These are phyloP conservation scores for Tylopilus vinaceipallidus DNA, from an alignment of 768 basidiomycete genomes.

Conservation along the genomic window DNA sequence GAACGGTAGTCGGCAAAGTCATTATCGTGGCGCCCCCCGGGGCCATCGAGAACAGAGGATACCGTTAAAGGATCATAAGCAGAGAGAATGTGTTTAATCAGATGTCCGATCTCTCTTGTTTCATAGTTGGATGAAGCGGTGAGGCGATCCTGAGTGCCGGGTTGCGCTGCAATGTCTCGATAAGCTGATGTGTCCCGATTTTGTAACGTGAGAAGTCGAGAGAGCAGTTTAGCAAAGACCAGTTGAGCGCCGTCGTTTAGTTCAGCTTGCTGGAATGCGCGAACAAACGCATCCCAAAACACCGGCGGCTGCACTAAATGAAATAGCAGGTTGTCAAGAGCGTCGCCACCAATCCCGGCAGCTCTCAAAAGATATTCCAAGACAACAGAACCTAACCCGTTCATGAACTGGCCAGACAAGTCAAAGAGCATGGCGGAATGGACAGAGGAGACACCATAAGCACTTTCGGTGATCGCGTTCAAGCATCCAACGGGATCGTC, in stretches of 20 bases:
- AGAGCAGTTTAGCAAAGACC: slow-evolving; percentile 47
- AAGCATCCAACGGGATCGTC: slow-evolving; percentile 39
- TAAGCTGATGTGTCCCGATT: slow-evolving; percentile 35
- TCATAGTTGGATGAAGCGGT: slow-evolving; percentile 23
- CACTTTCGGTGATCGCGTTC: slow-evolving; percentile 34
- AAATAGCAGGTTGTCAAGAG: slow-evolving; percentile 39
- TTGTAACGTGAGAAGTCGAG: slow-evolving; percentile 43
- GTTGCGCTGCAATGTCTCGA: slow-evolving; percentile 35
- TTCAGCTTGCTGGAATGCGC: slow-evolving; percentile 31
- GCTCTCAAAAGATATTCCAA: slow-evolving; percentile 41
- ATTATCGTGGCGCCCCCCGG: slow-evolving; percentile 71
- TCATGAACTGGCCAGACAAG: slow-evolving; percentile 38
- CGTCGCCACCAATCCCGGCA: slow-evolving; percentile 39
- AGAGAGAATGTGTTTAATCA: slow-evolving; percentile 40
- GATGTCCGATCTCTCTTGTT: slow-evolving; percentile 34
- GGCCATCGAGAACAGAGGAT: slow-evolving; percentile 24
- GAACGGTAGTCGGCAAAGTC: slow-evolving; percentile 56
- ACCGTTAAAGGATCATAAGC: slow-evolving; percentile 16
- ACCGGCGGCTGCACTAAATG: slow-evolving; percentile 48
- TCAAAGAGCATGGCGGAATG: slow-evolving; percentile 42
- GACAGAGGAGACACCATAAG: slow-evolving; percentile 38
- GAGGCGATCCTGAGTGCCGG: slow-evolving; percentile 24
- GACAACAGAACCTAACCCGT: slow-evolving; percentile 37
- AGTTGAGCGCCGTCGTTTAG: slow-evolving; percentile 36
- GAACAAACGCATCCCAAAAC: slow-evolving; percentile 43